Evolutionary conservation across 1,139 yeast genomes (phyloP).

Genomic region (Yamadazyma triangularis): DNA sequence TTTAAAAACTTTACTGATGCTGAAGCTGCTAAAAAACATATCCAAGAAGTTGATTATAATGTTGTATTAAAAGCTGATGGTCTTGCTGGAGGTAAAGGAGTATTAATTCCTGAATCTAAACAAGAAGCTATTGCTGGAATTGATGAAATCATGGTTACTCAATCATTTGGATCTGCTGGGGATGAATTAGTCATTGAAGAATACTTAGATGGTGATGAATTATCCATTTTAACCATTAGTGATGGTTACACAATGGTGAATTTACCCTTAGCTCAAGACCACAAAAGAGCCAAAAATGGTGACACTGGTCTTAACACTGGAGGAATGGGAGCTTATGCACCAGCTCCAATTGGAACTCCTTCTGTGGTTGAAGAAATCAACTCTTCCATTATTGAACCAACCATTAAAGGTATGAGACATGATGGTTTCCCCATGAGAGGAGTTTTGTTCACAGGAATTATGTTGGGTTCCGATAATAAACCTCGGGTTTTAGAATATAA

Average conservation of each 20-base stretch:
- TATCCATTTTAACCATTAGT: slow-evolving; percentile 84
- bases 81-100: slow-evolving; percentile 98
- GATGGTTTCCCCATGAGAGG: slow-evolving; percentile 97
- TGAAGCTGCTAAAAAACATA: slow-evolving; percentile 69
- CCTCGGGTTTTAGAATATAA: slow-evolving; percentile 97
- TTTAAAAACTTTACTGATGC: slow-evolving; percentile 77
- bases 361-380: slow-evolving; percentile 66
- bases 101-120: slow-evolving; percentile 78
- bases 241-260: slow-evolving; percentile 92
- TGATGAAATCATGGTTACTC: slow-evolving; percentile 84
- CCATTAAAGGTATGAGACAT: slow-evolving; percentile 93
- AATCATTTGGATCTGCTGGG: slow-evolving; percentile 90
- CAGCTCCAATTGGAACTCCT: slow-evolving; percentile 88
- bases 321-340: slow-evolving; percentile 99
- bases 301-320: slow-evolving; percentile 96
- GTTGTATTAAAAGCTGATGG: slow-evolving; percentile 97
- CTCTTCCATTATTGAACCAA: slow-evolving; percentile 73
- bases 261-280: slow-evolving; percentile 98
- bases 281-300: slow-evolving; percentile 90
- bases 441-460: slow-evolving; percentile 92
- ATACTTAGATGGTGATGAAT: slow-evolving; percentile 93
- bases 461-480: slow-evolving; percentile 71
- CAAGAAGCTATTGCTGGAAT: slow-evolving; percentile 85
- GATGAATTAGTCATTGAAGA: slow-evolving; percentile 97
- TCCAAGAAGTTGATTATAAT: slow-evolving; percentile 61